These are phyloP conservation scores for Tricholoma sp. DNA, from an alignment of 768 basidiomycete genomes.

Conservation along the genomic window DNA sequence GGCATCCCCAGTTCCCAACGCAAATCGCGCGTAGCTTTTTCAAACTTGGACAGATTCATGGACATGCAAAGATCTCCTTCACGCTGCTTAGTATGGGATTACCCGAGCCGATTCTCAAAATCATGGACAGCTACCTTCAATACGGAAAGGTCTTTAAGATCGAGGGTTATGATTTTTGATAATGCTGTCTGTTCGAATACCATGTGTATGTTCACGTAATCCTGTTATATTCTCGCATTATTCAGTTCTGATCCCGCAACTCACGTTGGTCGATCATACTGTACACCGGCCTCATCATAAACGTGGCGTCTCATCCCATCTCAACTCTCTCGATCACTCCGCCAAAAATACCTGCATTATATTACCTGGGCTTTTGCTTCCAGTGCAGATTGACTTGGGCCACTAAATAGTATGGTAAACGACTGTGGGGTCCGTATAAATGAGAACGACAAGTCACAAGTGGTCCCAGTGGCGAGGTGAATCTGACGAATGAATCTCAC, in stretches of 20 bases:
- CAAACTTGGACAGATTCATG: constrained; percentile 91
- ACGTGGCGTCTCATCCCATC: no score
- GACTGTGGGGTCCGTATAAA: no score
- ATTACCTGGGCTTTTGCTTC: no score
- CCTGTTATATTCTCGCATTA: neutral
- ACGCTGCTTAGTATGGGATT: constrained; percentile 93
- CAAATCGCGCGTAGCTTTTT: constrained; percentile 87
- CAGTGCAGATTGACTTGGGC: no score
- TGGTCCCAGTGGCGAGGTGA: no score
- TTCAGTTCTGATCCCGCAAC: neutral
- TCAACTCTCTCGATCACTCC: no score
- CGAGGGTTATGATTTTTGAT: constrained; percentile 77
- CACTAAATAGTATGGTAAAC: no score
- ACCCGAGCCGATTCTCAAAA: constrained; percentile 83
- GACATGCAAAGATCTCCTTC: constrained; percentile 90
- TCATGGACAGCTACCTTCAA: constrained; percentile 88
- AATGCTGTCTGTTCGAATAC: neutral
- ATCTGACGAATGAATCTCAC: no score
- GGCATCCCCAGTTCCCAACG: constrained; percentile 67
- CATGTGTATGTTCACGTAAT: constrained; percentile 2
- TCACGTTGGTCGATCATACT: neutral
- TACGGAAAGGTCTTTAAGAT: constrained; percentile 88
- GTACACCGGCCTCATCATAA: no score
- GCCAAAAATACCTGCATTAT: no score
- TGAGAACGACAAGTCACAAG: no score